phyloP scores from a whole-genome alignment of 2,329 filamentous ascomycete species.

The Pseudogymnoascus sp. region DNA sequence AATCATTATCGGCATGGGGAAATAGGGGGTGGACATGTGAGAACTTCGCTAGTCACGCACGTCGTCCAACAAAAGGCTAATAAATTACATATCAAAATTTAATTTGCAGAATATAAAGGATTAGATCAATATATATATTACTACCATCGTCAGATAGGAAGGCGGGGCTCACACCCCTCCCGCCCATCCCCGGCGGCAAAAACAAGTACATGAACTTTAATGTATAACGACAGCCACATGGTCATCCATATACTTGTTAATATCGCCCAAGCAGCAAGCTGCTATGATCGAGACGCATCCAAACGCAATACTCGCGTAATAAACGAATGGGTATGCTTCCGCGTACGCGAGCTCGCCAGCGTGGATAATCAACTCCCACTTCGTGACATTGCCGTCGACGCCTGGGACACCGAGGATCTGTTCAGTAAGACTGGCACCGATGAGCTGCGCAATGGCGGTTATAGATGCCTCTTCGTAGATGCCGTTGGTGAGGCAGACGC shows the following conservation, averaged over 20 bases:
- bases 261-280: slow-evolving; percentile 50
- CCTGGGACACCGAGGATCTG: slow-evolving; percentile 42
- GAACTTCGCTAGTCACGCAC: background rate
- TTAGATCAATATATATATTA: background rate
- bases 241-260: slow-evolving; percentile 50
- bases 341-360: slow-evolving; percentile 47
- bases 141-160: background rate
- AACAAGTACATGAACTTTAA: slow-evolving; percentile 10
- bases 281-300: slow-evolving; percentile 48
- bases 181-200: background rate
- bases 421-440: background rate
- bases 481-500: slow-evolving; percentile 16
- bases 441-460: slow-evolving; percentile 28
- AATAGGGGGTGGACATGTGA: too few relatives aligned
- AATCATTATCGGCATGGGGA: too few relatives aligned
- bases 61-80: background rate
- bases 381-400: slow-evolving; percentile 41
- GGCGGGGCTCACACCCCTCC: background rate
- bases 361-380: slow-evolving; percentile 43
- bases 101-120: background rate
- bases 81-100: background rate
- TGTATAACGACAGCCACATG: slow-evolving; percentile 42
- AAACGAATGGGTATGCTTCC: slow-evolving; percentile 52
- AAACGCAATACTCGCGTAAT: slow-evolving; percentile 55
- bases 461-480: slow-evolving; percentile 35